phyloP scores from a whole-genome alignment of 1,139 yeast genomes.

The Kurtzmaniella quercitrusa region DNA sequence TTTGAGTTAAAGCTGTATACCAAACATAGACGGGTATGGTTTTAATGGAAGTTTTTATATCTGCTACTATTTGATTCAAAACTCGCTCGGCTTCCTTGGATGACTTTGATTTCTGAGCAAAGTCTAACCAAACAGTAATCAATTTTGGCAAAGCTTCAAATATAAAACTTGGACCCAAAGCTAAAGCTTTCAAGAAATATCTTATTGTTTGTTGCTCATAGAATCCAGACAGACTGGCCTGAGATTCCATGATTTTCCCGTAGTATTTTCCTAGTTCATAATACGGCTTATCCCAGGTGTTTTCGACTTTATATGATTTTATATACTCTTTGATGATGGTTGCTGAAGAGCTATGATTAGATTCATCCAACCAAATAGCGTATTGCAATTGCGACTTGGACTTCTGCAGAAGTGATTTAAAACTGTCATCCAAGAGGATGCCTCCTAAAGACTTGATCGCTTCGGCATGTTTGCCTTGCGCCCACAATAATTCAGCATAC shows the following conservation, averaged over 20 bases:
- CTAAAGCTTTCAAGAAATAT: conserved; percentile 63
- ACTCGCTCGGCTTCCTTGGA: conserved; percentile 34
- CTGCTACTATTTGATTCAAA: conserved; percentile 46
- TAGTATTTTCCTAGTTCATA: conserved; percentile 79
- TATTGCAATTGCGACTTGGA: conserved; percentile 67
- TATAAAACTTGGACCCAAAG: conserved; percentile 63
- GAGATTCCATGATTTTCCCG: conserved; percentile 69
- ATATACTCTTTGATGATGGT: conserved; percentile 69
- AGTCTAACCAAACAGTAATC: conserved; percentile 89
- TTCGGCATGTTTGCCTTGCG: conserved; percentile 81
- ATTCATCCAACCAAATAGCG: conserved; percentile 84
- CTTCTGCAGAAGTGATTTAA: conserved; percentile 17
- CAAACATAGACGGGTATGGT: conserved; percentile 63
- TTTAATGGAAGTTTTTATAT: conserved; percentile 43
- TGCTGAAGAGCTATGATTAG: conserved; percentile 78
- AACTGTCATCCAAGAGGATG: conserved; percentile 21
- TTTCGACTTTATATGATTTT: conserved; percentile 53
- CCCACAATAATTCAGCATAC: conserved; percentile 85
- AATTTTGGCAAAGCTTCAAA: conserved; percentile 88
- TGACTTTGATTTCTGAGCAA: conserved; percentile 40
- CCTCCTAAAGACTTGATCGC: conserved; percentile 68
- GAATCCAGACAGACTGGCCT: conserved; percentile 50
- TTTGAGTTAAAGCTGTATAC: conserved; percentile 84
- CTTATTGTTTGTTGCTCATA: conserved; percentile 63
- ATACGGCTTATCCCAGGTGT: conserved; percentile 73